These are phyloP conservation scores for Termitomyces sp. DNA, from an alignment of 768 basidiomycete genomes.

Conservation along the genomic window DNA sequence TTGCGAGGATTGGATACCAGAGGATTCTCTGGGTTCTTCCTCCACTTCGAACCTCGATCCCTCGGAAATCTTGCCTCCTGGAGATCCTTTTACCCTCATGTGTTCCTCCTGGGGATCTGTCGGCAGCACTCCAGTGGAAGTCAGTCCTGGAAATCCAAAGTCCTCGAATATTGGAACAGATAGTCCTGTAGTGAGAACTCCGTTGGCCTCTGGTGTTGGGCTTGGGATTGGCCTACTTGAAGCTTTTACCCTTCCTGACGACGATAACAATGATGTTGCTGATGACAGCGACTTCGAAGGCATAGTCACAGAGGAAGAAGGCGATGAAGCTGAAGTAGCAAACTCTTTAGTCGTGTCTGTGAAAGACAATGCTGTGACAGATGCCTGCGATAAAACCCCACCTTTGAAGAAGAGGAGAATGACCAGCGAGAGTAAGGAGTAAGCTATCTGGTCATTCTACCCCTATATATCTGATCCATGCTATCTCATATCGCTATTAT, in stretches of 20 bases:
- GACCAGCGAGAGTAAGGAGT: slow-evolving; percentile 22
- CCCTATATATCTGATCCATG: slow-evolving; percentile 14
- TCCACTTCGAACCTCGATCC: slow-evolving; percentile 16
- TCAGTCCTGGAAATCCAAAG: slow-evolving; percentile 19
- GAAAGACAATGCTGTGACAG: slow-evolving; percentile 1
- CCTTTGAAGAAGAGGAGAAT: slow-evolving; percentile 49
- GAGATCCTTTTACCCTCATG: slow-evolving; percentile 43
- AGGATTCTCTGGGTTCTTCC: slow-evolving; percentile 19
- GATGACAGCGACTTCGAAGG: slow-evolving; percentile 28
- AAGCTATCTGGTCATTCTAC: slow-evolving; percentile 4
- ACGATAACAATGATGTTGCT: slow-evolving; percentile 16
- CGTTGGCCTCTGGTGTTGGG: slow-evolving; percentile 30
- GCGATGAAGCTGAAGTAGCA: slow-evolving; percentile 19
- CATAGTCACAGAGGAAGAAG: slow-evolving; percentile 23
- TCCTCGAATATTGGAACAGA: slow-evolving; percentile 31
- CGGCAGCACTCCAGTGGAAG: slow-evolving; percentile 12
- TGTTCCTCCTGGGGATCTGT: slow-evolving; percentile 34
- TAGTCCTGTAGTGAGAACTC: slow-evolving; percentile 50
- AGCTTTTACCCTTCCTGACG: slow-evolving; percentile 44
- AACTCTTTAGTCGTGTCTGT: slow-evolving; percentile 1
- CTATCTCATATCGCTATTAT: slow-evolving; percentile 15
- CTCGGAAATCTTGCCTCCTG: slow-evolving; percentile 16
- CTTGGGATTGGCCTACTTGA: slow-evolving; percentile 51
- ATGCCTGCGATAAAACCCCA: slow-evolving; percentile 24
- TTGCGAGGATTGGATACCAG: slow-evolving; percentile 37